Base-by-base conservation (phyloP, 192 early-diverging fungal species). In the Podila clonocystis region DNA sequence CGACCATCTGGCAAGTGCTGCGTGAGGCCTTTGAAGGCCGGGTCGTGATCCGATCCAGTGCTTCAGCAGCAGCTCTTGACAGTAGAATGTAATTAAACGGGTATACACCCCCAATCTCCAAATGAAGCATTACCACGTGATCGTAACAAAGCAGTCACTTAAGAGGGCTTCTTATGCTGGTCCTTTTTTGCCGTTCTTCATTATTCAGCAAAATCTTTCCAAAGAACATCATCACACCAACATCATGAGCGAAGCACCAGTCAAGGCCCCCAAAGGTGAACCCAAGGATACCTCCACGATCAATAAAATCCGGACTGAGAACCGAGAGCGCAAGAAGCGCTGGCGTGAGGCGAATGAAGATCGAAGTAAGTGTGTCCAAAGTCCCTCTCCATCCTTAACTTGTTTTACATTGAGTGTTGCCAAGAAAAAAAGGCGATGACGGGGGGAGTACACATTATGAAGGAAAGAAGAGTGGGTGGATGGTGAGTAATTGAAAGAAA, bases 1-100 rank as follows among this genome's bases (percentile, higher is more conserved):
- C 88, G 57, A 89, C 77, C 11, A 82, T 94, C 13, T 85, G 80
- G 62, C 89, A 95, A 52, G 93, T 95, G 9, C 65, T 96, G n/a
- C 67, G 82, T 26, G 86, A 83, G 36, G 89, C 89, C 20, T 83
- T 91, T 72, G 84, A 85, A 38, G 80, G 80, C n/a, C 72, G 70
- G n/a, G 59, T 79, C 15, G 50, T 58, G 20, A 60, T 67, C 1
- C 50, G 75, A 26, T 58, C 58, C 9, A 52, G 36, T 31, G 28
- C 71, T 45, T 63, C 60, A 20, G 50, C 60, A 58, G 67, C 60
- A 20, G 50, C 60, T 28, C 41, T 79, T 41, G 75, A 79, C 49
- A 72, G 69, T 20, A 60, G 75, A 15, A 50, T 79, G 52, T 72
- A 64, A 9, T 45, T 45, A 45, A 55, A 68, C 2, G 20, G n/a